Evolutionary conservation across 352 stramenopile genomes (phyloP).

Genomic region (Phytophthora tubulina): DNA sequence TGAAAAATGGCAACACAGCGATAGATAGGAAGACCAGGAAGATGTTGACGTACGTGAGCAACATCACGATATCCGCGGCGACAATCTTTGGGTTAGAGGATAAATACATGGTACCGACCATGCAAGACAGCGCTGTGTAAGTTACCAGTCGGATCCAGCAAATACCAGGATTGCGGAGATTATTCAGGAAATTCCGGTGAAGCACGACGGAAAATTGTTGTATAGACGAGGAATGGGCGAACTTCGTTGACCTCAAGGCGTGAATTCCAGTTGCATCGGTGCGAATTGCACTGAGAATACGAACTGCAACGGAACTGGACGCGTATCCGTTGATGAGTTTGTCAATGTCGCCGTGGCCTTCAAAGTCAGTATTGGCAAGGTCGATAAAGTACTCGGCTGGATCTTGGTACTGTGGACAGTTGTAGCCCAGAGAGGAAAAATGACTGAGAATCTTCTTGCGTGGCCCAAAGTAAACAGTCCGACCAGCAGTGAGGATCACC

Average conservation of each 20-base stretch:
- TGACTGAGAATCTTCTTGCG: slow-evolving; percentile 49
- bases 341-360: slow-evolving; percentile 30
- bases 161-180: slow-evolving; percentile 69
- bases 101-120: slow-evolving; percentile 79
- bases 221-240: slow-evolving; percentile 36
- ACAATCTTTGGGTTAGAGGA: slow-evolving; percentile 39
- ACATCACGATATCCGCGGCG: slow-evolving; percentile 47
- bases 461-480: slow-evolving; percentile 91
- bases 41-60: slow-evolving; percentile 89
- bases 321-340: slow-evolving; percentile 27
- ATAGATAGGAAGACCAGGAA: slow-evolving; percentile 93
- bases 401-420: slow-evolving; percentile 69
- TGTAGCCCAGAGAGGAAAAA: slow-evolving; percentile 57
- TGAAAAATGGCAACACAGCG: slow-evolving; percentile 82
- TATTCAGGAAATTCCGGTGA: slow-evolving; percentile 64
- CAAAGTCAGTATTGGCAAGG: slow-evolving; percentile 68
- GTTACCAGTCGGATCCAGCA: slow-evolving; percentile 82
- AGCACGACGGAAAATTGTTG: slow-evolving; percentile 66
- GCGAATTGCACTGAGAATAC: slow-evolving; percentile 19
- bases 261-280: slow-evolving; percentile 11
- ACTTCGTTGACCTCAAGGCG: slow-evolving; percentile 16
- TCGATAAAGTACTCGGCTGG: slow-evolving; percentile 67
- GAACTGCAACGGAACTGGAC: slow-evolving; percentile 14
- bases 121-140: slow-evolving; percentile 70
- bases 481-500: slow-evolving; percentile 69